phyloP scores from a whole-genome alignment of 2,329 filamentous ascomycete species.

The Arthrobotrys musiformis region DNA sequence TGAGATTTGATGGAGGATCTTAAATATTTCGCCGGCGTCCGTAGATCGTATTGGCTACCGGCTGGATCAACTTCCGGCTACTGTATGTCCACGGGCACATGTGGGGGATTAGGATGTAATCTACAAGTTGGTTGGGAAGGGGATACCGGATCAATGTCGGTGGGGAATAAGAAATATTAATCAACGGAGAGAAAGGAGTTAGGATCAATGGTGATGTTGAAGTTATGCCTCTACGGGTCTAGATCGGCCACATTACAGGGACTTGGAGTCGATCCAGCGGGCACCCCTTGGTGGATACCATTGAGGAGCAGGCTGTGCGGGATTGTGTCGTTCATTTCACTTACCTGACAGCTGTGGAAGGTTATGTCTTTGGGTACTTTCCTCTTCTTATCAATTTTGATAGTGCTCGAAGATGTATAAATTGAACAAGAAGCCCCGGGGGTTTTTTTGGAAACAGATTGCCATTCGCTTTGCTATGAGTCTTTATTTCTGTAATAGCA shows the following conservation, averaged over 20 bases:
- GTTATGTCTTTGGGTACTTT: not conserved
- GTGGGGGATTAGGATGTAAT: not conserved
- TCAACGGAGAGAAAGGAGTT: not conserved
- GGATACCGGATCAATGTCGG: not conserved
- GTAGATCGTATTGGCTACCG: not conserved
- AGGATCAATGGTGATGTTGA: not conserved
- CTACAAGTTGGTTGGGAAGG: not conserved
- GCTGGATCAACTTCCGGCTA: not conserved
- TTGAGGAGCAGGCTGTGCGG: not conserved
- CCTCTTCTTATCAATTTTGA: not conserved
- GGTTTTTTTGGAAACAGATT: not conserved
- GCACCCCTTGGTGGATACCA: not conserved
- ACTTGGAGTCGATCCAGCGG: not conserved
- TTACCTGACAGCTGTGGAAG: not conserved
- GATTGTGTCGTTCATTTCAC: not conserved
- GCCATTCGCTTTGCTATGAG: not conserved
- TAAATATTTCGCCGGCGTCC: not conserved
- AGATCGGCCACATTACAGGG: constrained; percentile 1
- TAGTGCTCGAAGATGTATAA: constrained; percentile 11
- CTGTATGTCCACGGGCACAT: not conserved
- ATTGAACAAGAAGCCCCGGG: not conserved
- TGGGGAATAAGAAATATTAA: not conserved
- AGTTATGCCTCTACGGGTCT: constrained; percentile 21
- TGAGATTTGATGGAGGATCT: not conserved
- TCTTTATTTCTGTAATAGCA: not conserved